Evolutionary conservation across 2,329 filamentous ascomycete genomes (phyloP).

Genomic region (Aschersonia sp.): DNA sequence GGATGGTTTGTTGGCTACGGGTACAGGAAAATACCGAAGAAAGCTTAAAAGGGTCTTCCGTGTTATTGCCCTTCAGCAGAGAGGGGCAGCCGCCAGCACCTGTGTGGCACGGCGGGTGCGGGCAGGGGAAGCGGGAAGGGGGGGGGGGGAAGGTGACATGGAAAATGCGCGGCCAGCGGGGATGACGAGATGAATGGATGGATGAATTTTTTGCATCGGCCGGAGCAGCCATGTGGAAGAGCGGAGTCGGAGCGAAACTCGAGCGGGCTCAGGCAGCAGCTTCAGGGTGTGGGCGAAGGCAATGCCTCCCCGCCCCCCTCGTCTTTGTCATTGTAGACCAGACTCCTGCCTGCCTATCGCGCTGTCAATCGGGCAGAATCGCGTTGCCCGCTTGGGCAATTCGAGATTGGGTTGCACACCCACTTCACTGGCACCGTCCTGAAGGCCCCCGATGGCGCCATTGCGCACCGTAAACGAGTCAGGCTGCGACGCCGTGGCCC

Average conservation of each 20-base stretch:
- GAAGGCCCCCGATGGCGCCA: background rate
- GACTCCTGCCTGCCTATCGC: background rate
- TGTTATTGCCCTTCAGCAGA: background rate
- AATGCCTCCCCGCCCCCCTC: background rate
- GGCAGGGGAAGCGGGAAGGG: background rate
- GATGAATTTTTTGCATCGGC: slow-evolving; percentile 7
- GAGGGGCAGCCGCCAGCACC: background rate
- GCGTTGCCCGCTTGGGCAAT: background rate
- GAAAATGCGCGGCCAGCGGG: slow-evolving; percentile 6
- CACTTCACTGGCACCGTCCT: background rate
- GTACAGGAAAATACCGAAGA: background rate
- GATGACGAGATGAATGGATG: slow-evolving; percentile 16
- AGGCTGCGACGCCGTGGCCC: background rate
- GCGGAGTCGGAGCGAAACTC: slow-evolving; percentile 10
- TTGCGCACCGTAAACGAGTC: slow-evolving; percentile 1
- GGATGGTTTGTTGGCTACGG: background rate
- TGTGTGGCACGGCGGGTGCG: background rate
- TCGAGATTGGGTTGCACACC: background rate
- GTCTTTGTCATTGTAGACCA: background rate
- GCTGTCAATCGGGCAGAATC: background rate
- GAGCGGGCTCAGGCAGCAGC: background rate
- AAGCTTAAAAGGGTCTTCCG: background rate
- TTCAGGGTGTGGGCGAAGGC: background rate
- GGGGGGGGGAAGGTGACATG: slow-evolving; percentile 1
- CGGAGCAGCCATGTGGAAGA: slow-evolving; percentile 13